phyloP scores from a whole-genome alignment of 345 rosid genomes.

The Citrus reticulata region DNA sequence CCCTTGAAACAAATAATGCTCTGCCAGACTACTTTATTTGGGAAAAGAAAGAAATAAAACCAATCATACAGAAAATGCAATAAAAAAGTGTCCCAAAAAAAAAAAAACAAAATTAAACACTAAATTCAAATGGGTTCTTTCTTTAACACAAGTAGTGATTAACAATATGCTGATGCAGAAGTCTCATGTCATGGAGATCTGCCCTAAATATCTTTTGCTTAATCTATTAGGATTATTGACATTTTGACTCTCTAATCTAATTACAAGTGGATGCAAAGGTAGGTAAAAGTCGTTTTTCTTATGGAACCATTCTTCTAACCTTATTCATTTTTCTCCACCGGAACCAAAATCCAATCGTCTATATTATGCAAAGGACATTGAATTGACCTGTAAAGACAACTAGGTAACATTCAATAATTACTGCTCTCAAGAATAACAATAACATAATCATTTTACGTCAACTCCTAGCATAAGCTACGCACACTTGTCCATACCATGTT shows the following conservation, averaged over 20 bases:
- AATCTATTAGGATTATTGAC: not conserved
- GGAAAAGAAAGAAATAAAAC: not conserved
- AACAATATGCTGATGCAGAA: constrained; percentile 4
- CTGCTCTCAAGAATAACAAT: not conserved
- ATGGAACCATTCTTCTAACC: constrained; percentile 23
- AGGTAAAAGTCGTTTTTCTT: constrained; percentile 36
- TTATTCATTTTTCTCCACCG: constrained; percentile 6
- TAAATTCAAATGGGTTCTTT: not conserved
- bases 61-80: not conserved
- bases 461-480: not conserved
- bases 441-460: not conserved
- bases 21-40: constrained; percentile 3
- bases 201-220: constrained; percentile 4
- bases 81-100: not conserved
- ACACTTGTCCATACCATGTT: not conserved
- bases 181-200: constrained; percentile 8
- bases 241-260: constrained; percentile 11
- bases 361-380: not conserved
- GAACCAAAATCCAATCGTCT: not conserved
- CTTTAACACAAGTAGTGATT: constrained; percentile 8
- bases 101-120: not conserved
- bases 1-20: not conserved
- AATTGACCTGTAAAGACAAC: not conserved
- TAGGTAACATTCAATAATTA: not conserved
- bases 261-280: constrained; percentile 27